These are phyloP conservation scores for Gastroboletus turbinatus DNA, from an alignment of 1,284 basidiomycete genomes.

Conservation along the genomic window DNA sequence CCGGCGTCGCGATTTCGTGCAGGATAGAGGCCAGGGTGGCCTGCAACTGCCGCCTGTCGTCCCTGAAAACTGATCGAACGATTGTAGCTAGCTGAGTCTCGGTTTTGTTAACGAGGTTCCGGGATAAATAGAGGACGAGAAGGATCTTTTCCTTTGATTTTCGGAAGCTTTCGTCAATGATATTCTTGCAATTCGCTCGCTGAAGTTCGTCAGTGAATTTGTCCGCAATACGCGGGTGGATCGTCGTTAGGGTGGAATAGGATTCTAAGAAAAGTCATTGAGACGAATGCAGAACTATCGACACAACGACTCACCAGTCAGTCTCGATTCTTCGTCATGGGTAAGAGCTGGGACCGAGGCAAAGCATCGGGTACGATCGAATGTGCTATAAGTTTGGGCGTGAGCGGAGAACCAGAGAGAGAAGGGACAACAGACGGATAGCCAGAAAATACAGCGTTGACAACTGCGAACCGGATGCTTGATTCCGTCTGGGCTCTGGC, in stretches of 20 bases:
- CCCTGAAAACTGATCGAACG: slow-evolving; percentile 15
- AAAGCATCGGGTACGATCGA: slow-evolving; percentile 23
- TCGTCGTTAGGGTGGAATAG: slow-evolving; percentile 17
- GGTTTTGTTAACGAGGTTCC: slow-evolving; percentile 11
- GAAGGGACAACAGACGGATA: slow-evolving; percentile 30
- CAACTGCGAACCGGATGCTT: slow-evolving; percentile 27
- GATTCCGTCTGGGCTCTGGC: slow-evolving; percentile 15
- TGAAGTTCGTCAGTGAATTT: slow-evolving; percentile 21
- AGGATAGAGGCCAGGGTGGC: slow-evolving; percentile 18
- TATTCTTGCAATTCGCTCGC: slow-evolving; percentile 17
- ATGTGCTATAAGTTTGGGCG: slow-evolving; percentile 8
- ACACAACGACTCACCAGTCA: slow-evolving; percentile 11
- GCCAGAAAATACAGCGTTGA: slow-evolving; percentile 24
- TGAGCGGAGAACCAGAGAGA: not conserved
- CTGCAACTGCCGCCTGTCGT: slow-evolving; percentile 13
- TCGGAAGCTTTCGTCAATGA: slow-evolving; percentile 21
- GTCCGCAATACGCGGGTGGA: slow-evolving; percentile 22
- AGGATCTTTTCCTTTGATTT: slow-evolving; percentile 28
- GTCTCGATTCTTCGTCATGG: slow-evolving; percentile 13
- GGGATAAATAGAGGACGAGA: slow-evolving; percentile 19
- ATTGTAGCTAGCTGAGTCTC: slow-evolving; percentile 17
- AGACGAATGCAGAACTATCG: not conserved
- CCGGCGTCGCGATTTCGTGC: slow-evolving; percentile 4
- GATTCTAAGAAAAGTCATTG: slow-evolving; percentile 9
- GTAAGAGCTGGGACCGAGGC: slow-evolving; percentile 13